Percentiles rank a stretch among this genome's conserved stretches.
Conservation (phyloP, 306 rosid species). For the Prunus persica region Prunus_persica_NCBIv2 NC_034015.1:20331501-20332000, state of each 20-base stretch:
- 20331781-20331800: neutral
- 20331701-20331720: too few species aligned
- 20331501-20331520: too few species aligned
- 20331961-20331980: conserved; percentile 2
- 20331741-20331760: neutral
- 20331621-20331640: too few species aligned
- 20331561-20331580: too few species aligned
- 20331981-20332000: neutral
- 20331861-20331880: conserved; percentile 38
- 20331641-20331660: neutral
- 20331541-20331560: too few species aligned
- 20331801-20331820: neutral
- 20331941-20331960: conserved; percentile 21
- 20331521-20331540: too few species aligned
- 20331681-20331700: neutral
- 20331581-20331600: too few species aligned
- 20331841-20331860: conserved; percentile 50
- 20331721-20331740: too few species aligned
- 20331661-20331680: neutral
- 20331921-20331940: conserved; percentile 29
- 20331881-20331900: conserved; percentile 45
- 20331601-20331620: too few species aligned
- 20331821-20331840: neutral
- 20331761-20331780: neutral
- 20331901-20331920: conserved; percentile 30